phyloP scores from a whole-genome alignment of 768 basidiomycete species.

The Boletus sp. region DNA sequence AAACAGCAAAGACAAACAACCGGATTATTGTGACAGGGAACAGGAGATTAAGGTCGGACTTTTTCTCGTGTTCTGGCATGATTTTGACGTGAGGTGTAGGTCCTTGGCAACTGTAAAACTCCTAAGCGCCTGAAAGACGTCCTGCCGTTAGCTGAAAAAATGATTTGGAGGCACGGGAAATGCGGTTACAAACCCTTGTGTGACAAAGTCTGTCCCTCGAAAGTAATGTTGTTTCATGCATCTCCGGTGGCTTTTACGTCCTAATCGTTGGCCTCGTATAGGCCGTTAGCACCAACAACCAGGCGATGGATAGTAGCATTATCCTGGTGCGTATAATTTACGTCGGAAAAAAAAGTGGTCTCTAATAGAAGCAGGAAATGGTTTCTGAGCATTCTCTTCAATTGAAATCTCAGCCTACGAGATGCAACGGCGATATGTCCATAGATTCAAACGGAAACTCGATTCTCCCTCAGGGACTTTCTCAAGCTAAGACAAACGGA shows the following conservation, averaged over 20 bases:
- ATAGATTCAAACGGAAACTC: conserved; percentile 52
- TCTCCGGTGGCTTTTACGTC: not conserved
- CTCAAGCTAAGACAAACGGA: conserved; percentile 45
- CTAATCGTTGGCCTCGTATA: conserved; percentile 17
- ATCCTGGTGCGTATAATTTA: conserved; percentile 50
- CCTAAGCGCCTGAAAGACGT: conserved; percentile 66
- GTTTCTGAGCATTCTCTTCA: conserved; percentile 68
- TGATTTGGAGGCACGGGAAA: conserved; percentile 66
- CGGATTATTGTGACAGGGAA: conserved; percentile 62
- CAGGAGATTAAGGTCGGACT: conserved; percentile 61
- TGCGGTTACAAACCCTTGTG: conserved; percentile 69
- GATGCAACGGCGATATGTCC: conserved; percentile 40
- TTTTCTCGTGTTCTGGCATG: not conserved
- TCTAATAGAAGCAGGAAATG: conserved; percentile 52
- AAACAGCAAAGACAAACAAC: conserved; percentile 34
- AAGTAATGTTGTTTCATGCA: conserved; percentile 42
- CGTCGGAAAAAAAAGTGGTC: not conserved
- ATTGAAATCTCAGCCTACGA: conserved; percentile 51
- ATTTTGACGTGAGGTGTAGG: conserved; percentile 16
- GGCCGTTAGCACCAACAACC: conserved; percentile 39
- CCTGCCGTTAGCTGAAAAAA: conserved; percentile 52
- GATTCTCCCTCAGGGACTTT: conserved; percentile 43
- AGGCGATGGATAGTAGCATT: conserved; percentile 54
- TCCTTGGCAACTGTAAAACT: conserved; percentile 57
- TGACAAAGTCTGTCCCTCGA: conserved; percentile 71